A percentile compares a stretch with the other conserved stretches of the same genome.
phyloP scores from a whole-genome alignment of 2,329 filamentous ascomycete species.

The Alternaria gaisen region DNA sequence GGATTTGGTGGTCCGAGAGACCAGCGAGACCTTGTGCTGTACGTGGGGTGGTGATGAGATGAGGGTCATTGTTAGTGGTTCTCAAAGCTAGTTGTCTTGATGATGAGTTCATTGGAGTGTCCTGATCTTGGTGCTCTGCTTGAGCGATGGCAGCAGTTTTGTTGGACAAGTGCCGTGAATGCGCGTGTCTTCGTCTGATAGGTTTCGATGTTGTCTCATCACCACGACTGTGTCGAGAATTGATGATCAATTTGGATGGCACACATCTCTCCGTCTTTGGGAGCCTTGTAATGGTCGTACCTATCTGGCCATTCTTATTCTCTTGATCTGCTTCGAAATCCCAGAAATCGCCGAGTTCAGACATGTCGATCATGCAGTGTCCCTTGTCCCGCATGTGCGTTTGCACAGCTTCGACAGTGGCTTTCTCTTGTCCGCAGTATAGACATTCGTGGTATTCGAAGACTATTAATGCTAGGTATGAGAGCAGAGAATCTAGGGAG shows the following conservation, averaged over 20 bases:
- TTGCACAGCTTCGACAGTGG: constrained; percentile 5
- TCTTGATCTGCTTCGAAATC: background rate
- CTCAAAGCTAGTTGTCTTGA: background rate
- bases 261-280: background rate
- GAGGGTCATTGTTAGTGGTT: background rate
- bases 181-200: background rate
- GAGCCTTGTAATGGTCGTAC: background rate
- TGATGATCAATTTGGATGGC: background rate
- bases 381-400: constrained; percentile 13
- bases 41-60: background rate
- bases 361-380: constrained; percentile 6
- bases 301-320: background rate
- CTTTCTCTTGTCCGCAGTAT: constrained; percentile 2
- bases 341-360: background rate
- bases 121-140: background rate
- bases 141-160: background rate
- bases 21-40: background rate
- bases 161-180: background rate
- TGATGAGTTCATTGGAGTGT: background rate
- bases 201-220: background rate
- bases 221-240: background rate
- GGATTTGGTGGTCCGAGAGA: background rate
- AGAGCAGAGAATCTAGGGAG: background rate
- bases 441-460: constrained; percentile 8
- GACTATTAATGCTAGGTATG: constrained; percentile 2